Conservation (phyloP, 306 rosid species). For the Glycyrrhiza uralensis region DNA sequence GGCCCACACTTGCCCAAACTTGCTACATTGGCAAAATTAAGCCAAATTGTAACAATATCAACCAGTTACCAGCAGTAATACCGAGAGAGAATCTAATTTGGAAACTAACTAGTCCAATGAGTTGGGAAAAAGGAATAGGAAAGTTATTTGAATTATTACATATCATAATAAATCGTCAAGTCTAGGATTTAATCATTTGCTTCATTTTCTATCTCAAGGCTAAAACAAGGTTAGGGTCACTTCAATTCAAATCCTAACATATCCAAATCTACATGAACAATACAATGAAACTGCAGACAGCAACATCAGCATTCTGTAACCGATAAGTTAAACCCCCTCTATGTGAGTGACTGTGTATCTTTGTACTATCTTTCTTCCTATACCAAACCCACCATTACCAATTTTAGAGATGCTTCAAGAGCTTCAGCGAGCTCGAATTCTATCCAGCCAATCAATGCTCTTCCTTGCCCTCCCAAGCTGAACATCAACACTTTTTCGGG, state of each 20-base stretch:
- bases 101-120: neutral
- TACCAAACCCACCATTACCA: slow-evolving; percentile 18
- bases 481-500: slow-evolving; percentile 58
- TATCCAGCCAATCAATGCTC: slow-evolving; percentile 74
- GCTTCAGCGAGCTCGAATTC: slow-evolving; percentile 50
- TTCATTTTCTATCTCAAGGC: slow-evolving; percentile 32
- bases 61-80: neutral
- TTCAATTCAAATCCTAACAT: slow-evolving; percentile 28
- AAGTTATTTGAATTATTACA: neutral
- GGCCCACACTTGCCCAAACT: neutral
- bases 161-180: neutral
- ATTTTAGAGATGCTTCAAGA: slow-evolving; percentile 6
- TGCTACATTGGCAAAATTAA: neutral
- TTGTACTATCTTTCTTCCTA: slow-evolving; percentile 21
- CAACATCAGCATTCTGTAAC: slow-evolving; percentile 28
- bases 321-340: slow-evolving; percentile 42
- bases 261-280: slow-evolving; percentile 32
- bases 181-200: slow-evolving; percentile 18
- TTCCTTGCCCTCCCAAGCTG: slow-evolving; percentile 60
- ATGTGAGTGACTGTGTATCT: slow-evolving; percentile 29
- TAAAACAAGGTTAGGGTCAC: slow-evolving; percentile 44
- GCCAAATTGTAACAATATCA: neutral
- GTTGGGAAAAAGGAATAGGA: neutral
- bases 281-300: slow-evolving; percentile 13
- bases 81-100: neutral